phyloP scores from a whole-genome alignment of 2,329 filamentous ascomycete genomes.

The Ophiostoma populinum region DNA sequence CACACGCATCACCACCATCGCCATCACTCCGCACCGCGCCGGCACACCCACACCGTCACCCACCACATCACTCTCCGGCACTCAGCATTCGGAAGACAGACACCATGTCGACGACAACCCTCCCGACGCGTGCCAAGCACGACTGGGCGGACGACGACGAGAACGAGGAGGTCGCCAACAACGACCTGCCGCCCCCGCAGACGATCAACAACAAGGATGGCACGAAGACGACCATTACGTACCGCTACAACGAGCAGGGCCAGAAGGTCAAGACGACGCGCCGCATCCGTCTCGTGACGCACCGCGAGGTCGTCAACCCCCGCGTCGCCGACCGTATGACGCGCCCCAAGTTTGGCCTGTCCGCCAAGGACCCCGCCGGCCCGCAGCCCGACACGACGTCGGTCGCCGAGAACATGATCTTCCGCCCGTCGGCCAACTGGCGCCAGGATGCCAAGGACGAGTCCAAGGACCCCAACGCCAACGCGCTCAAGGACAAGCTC shows the following conservation, averaged over 20 bases:
- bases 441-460: constrained; percentile 72
- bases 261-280: constrained; percentile 96
- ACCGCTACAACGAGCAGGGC: constrained; percentile 77
- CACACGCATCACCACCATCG: not conserved
- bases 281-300: constrained; percentile 78
- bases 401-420: constrained; percentile 95
- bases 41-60: not conserved
- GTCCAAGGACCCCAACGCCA: constrained; percentile 54
- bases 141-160: constrained; percentile 98
- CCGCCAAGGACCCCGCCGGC: constrained; percentile 67
- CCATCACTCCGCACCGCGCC: not conserved
- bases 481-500: constrained; percentile 63
- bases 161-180: constrained; percentile 50
- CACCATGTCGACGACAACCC: constrained; percentile 10
- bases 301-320: constrained; percentile 90
- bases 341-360: constrained; percentile 85
- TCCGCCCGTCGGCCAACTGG: constrained; percentile 87
- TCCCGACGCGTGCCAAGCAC: constrained; percentile 22
- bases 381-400: constrained; percentile 74
- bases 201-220: constrained; percentile 96
- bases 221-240: constrained; percentile 87
- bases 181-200: constrained; percentile 65
- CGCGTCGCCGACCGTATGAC: constrained; percentile 86
- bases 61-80: too few species aligned
- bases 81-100: too few species aligned